Evolutionary conservation across 139 green algal genomes (phyloP), one percentile per base, ranked within the genome.

Genomic region (Coelastrella sp.): DNA sequence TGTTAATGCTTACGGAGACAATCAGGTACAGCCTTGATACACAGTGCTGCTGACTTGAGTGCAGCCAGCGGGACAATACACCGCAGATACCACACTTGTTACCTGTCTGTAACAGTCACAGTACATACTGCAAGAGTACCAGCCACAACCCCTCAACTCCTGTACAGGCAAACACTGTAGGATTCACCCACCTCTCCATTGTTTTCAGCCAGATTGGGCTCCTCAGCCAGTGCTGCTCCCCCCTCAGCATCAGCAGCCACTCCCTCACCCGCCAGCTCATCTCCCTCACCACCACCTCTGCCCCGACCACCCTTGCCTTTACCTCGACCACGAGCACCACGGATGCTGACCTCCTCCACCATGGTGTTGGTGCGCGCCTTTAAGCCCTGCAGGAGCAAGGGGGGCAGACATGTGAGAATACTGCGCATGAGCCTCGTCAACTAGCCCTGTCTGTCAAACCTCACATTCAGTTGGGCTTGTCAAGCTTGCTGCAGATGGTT

Each of bases 261-360:
- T 6, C 56, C 87, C 35, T 91, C 72, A 14, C 49, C 89, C 66
- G 15, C 89, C 74, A 87, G 79, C 82, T 93, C 91, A 6, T 93
- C 91, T 6, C 90, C 87, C 6, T 92, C 92, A 24, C 88, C 85
- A 24, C 10, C 87, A 35, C 11, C 92, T 58, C 84, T 82, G 27
- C 75, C n/a, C 83, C 56, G 73, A 81, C 75, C 60, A 49, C 87
- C 91, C 82, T 93, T 89, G 68, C 68, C 87, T 25, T 80, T 86
- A 58, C 74, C 89, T 89, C 92, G 91, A 20, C 79, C 84, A 27
- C 86, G 89, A 56, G 88, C 83, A 82, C 91, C 92, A 75, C 95
- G 93, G 78, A 97, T 20, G 70, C 91, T 93, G 10, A 83, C 85
- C 59, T 94, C 93, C 9, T 93, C 90, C 73, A 95, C 82, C 85